Evolutionary conservation across 1,284 basidiomycete species (phyloP).

Genomic region (Trichosporon sp.): DNA sequence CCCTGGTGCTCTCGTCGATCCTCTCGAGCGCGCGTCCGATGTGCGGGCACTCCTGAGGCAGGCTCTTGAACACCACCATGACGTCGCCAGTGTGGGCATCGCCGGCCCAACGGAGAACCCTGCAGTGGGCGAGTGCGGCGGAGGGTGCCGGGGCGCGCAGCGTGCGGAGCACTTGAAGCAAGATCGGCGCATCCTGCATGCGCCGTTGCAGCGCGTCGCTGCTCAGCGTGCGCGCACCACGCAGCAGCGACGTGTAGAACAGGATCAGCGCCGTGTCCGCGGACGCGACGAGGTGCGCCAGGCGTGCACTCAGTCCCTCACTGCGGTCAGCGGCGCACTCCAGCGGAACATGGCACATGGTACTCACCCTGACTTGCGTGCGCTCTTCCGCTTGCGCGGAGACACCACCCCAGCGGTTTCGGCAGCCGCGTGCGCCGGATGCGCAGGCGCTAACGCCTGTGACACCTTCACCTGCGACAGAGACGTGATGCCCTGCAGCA

Average conservation of each 20-base stretch:
- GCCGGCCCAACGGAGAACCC: conserved; percentile 7
- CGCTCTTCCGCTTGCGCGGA: conserved; percentile 29
- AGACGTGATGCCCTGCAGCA: not conserved
- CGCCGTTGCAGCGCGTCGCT: conserved; percentile 11
- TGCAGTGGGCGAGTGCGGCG: conserved; percentile 22
- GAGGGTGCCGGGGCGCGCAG: conserved; percentile 23
- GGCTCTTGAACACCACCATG: conserved; percentile 22
- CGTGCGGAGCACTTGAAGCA: conserved; percentile 4
- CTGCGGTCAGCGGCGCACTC: not conserved
- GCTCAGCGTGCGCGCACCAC: conserved; percentile 7
- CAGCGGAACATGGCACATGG: not conserved
- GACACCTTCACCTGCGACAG: conserved; percentile 8
- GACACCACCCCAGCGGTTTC: conserved; percentile 34
- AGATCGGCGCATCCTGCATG: conserved; percentile 13
- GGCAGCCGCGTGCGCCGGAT: conserved; percentile 24
- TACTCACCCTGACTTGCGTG: conserved; percentile 1
- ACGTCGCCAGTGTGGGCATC: conserved; percentile 2
- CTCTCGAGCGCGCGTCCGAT: conserved; percentile 17
- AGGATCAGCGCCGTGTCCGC: conserved; percentile 32
- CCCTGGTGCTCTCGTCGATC: not conserved
- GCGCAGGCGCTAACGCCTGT: conserved; percentile 3
- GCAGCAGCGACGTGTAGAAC: conserved; percentile 41
- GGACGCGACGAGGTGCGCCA: conserved; percentile 21
- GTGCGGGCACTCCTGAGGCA: conserved; percentile 28
- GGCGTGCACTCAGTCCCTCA: conserved; percentile 3